A percentile compares a stretch with the other conserved stretches of the same genome.
These are phyloP conservation scores for Bipolaris gigantea DNA, from an alignment of 2,329 filamentous ascomycete species.

Conservation along the genomic window DNA sequence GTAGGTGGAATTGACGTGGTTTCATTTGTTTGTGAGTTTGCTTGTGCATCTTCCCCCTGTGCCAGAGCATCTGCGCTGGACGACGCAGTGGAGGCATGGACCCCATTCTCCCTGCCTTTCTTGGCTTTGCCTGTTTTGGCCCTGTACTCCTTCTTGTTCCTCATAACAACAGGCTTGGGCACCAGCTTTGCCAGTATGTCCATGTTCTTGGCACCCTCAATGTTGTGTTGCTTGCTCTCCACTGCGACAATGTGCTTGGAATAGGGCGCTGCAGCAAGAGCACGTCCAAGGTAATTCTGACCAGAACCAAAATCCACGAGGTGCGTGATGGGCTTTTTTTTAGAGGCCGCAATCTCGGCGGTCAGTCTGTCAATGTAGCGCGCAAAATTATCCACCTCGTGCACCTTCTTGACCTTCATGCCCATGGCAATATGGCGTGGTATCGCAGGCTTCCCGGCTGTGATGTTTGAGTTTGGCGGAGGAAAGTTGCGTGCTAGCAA, in stretches of 20 bases:
- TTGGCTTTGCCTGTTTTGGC: conserved; percentile 49
- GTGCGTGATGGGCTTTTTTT: conserved; percentile 66
- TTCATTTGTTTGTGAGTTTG: not conserved
- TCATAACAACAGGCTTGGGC: conserved; percentile 70
- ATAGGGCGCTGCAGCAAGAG: conserved; percentile 82
- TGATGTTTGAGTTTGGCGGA: conserved; percentile 24
- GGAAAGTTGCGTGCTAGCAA: conserved; percentile 66
- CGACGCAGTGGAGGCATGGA: conserved; percentile 10
- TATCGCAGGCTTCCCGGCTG: conserved; percentile 57
- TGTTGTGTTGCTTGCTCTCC: conserved; percentile 84
- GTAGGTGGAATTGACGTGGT: not conserved
- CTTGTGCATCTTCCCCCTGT: not conserved
- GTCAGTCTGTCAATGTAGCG: conserved; percentile 74
- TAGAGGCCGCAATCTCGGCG: conserved; percentile 49
- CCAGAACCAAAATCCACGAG: conserved; percentile 95
- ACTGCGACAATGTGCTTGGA: conserved; percentile 87
- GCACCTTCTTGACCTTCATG: conserved; percentile 95
- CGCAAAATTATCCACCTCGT: conserved; percentile 92
- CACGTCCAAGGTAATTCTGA: conserved; percentile 91
- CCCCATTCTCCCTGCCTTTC: conserved; percentile 41
- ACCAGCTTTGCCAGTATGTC: conserved; percentile 81
- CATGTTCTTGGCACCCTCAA: conserved; percentile 78
- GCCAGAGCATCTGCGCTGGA: not conserved
- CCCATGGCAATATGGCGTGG: conserved; percentile 76
- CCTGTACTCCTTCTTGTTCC: conserved; percentile 80